phyloP scores from a whole-genome alignment of 1,139 yeast genomes.

The Pichia kudriavzevii region DNA sequence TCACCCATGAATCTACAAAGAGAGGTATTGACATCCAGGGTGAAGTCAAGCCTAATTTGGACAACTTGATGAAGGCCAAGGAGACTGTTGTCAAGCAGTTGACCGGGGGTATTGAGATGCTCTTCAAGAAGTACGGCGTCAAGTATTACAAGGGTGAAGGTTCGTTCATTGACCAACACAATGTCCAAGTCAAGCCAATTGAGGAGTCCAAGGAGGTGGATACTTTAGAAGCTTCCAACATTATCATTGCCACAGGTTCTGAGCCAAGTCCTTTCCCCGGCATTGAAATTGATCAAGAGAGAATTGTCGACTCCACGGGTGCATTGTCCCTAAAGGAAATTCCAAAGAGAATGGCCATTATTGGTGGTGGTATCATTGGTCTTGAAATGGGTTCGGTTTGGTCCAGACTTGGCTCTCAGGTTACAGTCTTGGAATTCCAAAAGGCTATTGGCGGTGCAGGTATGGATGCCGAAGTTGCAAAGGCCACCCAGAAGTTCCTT shows the following conservation, averaged over 20 bases:
- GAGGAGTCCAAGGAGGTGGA: conserved; percentile 74
- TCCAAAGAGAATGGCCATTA: conserved; percentile 86
- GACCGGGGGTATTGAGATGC: conserved; percentile 89
- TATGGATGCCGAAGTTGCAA: conserved; percentile 95
- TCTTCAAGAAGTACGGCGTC: conserved; percentile 93
- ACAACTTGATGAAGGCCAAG: conserved; percentile 83
- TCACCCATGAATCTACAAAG: conserved; percentile 71
- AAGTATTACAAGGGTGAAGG: conserved; percentile 93
- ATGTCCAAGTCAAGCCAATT: conserved; percentile 71
- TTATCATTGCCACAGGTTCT: conserved; percentile 96
- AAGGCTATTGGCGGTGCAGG: conserved; percentile 87
- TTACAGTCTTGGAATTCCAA: conserved; percentile 89
- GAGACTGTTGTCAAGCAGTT: conserved; percentile 81
- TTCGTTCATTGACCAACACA: conserved; percentile 75
- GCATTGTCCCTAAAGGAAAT: conserved; percentile 76
- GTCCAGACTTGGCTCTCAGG: conserved; percentile 92
- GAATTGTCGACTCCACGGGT: conserved; percentile 96
- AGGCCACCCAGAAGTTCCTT: conserved; percentile 79
- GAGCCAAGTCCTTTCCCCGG: conserved; percentile 99
- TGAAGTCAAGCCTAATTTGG: conserved; percentile 67
- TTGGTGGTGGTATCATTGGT: conserved; percentile 99
- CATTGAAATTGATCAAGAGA: conserved; percentile 90
- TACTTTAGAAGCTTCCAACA: conserved; percentile 71
- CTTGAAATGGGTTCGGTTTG: conserved; percentile 99
- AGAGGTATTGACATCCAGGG: conserved; percentile 87